Percentiles rank a stretch among this genome's conserved stretches.
These are phyloP conservation scores for Anethum foeniculum DNA, from an alignment of 140 eudicot genomes.

Conservation along the genomic window DNA sequence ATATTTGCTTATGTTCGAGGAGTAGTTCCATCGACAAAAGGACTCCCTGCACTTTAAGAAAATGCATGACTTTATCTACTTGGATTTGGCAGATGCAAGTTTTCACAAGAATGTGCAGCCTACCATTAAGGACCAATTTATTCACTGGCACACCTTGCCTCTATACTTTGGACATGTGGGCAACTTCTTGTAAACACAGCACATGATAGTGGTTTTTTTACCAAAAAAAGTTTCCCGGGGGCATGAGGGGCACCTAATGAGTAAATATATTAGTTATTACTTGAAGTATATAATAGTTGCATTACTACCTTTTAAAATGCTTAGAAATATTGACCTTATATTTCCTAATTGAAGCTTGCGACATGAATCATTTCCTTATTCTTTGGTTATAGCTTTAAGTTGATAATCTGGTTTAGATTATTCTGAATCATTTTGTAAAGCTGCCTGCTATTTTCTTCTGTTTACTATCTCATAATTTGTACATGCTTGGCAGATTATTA, in stretches of 20 bases:
- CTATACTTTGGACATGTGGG: background rate
- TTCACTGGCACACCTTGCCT: background rate
- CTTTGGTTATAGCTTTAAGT: background rate
- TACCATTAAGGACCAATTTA: background rate
- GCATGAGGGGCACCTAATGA: background rate
- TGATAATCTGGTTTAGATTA: background rate
- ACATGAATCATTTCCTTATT: background rate
- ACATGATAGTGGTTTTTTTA: background rate
- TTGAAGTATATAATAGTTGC: background rate
- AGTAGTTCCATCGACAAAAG: background rate
- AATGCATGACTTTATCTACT: background rate
- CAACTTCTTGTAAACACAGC: background rate
- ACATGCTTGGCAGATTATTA: conserved; percentile 30
- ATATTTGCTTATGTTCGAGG: background rate
- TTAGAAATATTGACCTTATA: background rate
- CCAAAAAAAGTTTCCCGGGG: background rate
- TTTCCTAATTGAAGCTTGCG: background rate
- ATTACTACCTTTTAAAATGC: background rate
- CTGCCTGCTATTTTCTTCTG: background rate
- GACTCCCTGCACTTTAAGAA: background rate
- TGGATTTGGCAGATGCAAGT: background rate
- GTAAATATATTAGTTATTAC: background rate
- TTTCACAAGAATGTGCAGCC: background rate
- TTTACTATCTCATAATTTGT: background rate
- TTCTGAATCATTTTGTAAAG: background rate